Conservation (phyloP, 192 early-diverging fungal genomes). For the Entomortierella lignicola region DNA sequence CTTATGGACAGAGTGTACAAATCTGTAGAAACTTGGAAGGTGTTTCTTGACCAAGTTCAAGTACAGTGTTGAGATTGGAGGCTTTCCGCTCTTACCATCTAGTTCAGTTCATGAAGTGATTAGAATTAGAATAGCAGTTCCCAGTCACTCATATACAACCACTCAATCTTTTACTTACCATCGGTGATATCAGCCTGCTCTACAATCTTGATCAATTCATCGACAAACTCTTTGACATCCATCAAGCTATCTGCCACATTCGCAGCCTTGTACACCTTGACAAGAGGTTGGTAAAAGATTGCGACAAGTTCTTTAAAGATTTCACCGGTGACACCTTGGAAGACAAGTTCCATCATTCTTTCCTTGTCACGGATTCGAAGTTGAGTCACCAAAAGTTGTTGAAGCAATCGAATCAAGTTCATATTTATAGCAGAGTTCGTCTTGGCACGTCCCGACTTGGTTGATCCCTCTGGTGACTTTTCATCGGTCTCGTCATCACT, state of each 20-base stretch:
- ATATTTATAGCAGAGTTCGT: background rate
- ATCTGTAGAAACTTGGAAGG: conserved; percentile 63
- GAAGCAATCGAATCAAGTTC: conserved; percentile 49
- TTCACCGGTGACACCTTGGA: conserved; percentile 65
- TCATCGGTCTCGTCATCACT: background rate
- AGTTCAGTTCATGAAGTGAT: background rate
- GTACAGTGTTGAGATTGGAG: conserved; percentile 56
- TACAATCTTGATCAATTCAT: conserved; percentile 66
- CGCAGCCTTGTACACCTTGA: conserved; percentile 66
- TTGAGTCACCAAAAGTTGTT: conserved; percentile 60
- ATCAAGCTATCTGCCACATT: conserved; percentile 65
- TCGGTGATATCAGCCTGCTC: conserved; percentile 53
- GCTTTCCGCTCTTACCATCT: conserved; percentile 12
- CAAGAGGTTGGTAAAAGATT: conserved; percentile 69
- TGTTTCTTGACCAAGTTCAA: conserved; percentile 60
- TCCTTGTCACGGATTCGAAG: conserved; percentile 62
- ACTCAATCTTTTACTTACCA: conserved; percentile 8
- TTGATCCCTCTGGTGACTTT: background rate
- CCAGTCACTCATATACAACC: no score
- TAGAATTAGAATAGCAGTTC: no score
- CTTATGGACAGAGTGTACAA: conserved; percentile 65
- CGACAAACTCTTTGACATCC: conserved; percentile 60
- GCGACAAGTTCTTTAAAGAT: conserved; percentile 65
- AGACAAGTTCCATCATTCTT: conserved; percentile 59
- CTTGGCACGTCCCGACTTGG: conserved; percentile 2